Conservation (phyloP, 208 protist species). For the Jaenimonas drosophilae region DNA sequence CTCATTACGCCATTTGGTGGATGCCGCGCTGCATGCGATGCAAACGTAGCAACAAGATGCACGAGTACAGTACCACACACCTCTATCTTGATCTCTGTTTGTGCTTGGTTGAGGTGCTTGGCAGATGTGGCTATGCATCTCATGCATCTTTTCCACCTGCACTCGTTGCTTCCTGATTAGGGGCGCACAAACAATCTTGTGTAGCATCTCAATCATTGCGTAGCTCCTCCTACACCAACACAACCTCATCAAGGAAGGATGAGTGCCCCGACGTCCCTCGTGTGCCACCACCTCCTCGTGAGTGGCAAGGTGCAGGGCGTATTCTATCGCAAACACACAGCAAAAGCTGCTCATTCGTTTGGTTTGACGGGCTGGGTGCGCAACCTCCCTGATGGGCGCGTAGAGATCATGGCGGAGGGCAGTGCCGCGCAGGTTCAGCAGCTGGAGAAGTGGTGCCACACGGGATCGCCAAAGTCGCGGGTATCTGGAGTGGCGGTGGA, state of each 20-base stretch:
- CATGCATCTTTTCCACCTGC: no score
- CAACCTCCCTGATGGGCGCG: slow-evolving; percentile 63
- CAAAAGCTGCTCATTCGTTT: slow-evolving; percentile 19
- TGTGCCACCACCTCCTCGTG: slow-evolving; percentile 50
- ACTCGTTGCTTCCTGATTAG: no score
- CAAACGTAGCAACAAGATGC: slow-evolving; percentile 20
- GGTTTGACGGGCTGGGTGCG: slow-evolving; percentile 74
- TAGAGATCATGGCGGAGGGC: slow-evolving; percentile 73
- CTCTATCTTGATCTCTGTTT: neutral
- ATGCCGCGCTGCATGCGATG: slow-evolving; percentile 68
- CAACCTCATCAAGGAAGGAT: no score
- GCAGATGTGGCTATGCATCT: no score
- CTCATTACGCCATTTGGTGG: slow-evolving; percentile 53
- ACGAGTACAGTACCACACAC: no score
- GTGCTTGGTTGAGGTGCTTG: no score
- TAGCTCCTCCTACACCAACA: no score
- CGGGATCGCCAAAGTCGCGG: slow-evolving; percentile 54
- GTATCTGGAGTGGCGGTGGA: slow-evolving; percentile 19
- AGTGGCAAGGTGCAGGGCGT: slow-evolving; percentile 83
- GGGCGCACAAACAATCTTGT: neutral
- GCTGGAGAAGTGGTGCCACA: slow-evolving; percentile 67
- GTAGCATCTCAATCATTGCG: neutral
- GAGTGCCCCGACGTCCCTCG: neutral
- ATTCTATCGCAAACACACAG: slow-evolving; percentile 82
- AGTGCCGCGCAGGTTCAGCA: slow-evolving; percentile 16